These are phyloP conservation scores for Isochrysis galbana DNA, from an alignment of 78 protist species.

Conservation along the genomic window DNA sequence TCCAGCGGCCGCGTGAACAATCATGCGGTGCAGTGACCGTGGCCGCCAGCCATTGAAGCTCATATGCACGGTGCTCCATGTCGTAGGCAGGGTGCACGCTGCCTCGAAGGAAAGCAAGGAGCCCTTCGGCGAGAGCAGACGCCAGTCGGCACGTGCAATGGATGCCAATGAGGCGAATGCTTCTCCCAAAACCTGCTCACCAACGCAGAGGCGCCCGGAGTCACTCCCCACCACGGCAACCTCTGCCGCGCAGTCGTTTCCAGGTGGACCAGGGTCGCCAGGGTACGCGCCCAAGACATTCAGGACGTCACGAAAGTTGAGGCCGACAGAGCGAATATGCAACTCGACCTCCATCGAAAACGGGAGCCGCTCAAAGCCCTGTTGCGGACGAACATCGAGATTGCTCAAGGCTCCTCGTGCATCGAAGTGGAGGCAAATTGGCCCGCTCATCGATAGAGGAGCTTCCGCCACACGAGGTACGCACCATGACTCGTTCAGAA, in stretches of 20 bases:
- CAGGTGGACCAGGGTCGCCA: background rate
- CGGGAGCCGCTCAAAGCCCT: background rate
- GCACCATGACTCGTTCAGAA: too few relatives aligned
- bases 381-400: background rate
- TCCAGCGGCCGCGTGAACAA: conserved; percentile 25
- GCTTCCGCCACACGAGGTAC: background rate
- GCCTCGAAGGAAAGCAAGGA: background rate
- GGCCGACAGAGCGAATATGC: background rate
- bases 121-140: background rate
- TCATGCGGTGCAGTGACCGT: background rate
- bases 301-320: background rate
- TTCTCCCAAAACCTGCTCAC: background rate
- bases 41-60: background rate
- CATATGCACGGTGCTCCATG: background rate
- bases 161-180: background rate
- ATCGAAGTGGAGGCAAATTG: background rate
- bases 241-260: too few relatives aligned
- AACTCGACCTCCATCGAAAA: background rate
- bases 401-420: background rate
- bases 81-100: background rate
- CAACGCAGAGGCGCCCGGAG: background rate
- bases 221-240: background rate
- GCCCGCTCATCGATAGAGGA: background rate
- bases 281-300: background rate
- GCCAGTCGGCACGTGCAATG: background rate